Evolutionary conservation across 495 filamentous ascomycete genomes (phyloP).

Genomic region (Xylaria venustula): DNA sequence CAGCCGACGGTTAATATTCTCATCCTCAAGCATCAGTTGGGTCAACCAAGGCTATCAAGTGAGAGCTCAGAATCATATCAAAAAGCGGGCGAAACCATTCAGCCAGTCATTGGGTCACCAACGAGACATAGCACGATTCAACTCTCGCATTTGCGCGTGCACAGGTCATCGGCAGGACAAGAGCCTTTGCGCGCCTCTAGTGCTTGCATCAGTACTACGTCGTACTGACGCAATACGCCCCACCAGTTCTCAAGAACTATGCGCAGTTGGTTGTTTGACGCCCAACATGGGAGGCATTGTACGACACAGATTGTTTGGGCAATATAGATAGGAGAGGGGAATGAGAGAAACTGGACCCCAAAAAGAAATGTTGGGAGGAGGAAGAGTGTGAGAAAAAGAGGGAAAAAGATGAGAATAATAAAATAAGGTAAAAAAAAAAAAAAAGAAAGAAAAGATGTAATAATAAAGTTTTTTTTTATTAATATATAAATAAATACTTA

Average conservation of each 20-base stretch:
- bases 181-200: slow-evolving; percentile 7
- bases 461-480: too few relatives aligned
- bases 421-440: neutral
- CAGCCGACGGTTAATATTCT: slow-evolving; percentile 12
- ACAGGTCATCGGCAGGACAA: slow-evolving; percentile 17
- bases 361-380: neutral
- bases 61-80: slow-evolving; percentile 2
- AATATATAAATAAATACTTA: slow-evolving; percentile 26
- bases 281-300: slow-evolving; percentile 10
- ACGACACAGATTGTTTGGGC: neutral
- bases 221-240: slow-evolving; percentile 26
- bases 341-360: neutral
- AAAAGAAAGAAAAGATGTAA: neutral
- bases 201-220: slow-evolving; percentile 39
- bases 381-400: neutral
- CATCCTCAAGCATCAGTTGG: slow-evolving; percentile 4
- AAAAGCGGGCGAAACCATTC: neutral
- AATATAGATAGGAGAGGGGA: neutral
- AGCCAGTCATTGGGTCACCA: neutral
- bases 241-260: slow-evolving; percentile 5
- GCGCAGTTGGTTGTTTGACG: slow-evolving; percentile 12
- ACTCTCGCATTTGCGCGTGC: neutral
- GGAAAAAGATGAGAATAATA: neutral
- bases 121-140: slow-evolving; percentile 2
- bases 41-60: neutral